Evolutionary conservation across 768 basidiomycete species (phyloP), one percentile per base, ranked within the genome.

Genomic region (Naematelia aurantialba): DNA sequence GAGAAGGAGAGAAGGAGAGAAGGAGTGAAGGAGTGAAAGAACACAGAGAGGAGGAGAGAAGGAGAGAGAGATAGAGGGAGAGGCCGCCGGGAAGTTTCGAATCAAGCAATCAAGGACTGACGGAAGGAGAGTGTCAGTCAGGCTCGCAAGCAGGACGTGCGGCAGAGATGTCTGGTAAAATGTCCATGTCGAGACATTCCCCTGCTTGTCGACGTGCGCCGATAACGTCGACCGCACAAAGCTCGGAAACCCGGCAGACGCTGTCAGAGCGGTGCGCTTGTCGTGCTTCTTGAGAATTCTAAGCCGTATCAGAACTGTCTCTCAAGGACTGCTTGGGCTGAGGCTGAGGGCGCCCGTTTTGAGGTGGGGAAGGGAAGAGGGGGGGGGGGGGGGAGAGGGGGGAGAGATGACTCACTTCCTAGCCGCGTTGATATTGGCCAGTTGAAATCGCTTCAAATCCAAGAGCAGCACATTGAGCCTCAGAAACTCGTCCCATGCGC

Each of bases 371-470:
- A n/a, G n/a, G n/a, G n/a, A n/a, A n/a, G n/a, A n/a, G n/a, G n/a
- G n/a, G n/a, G n/a, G n/a, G n/a, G n/a, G n/a, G n/a, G n/a, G n/a
- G n/a, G n/a, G n/a, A 17, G 45, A 17, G 47, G 5, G 30, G 39
- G 24, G 26, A 22, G 11, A 30, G n/a, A 29, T 24, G 10, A 57
- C 78, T 65, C 52, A 80, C 79, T 96, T 96, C 31, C 91, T 84
- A 1, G 87, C 88, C 1, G 91, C 92, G 75, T 94, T 91, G 5
- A 86, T 82, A 69, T 90, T 94, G 5, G 89, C 91, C 39, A 82
- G 72, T 69, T 91, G 87, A 70, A 91, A 89, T 87, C 88, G 88
- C 74, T 89, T 89, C 47, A 93, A 76, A 72, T 91, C 84, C 47
- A 96, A 76, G 53, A 96, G 84, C 59, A 87, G 84, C 39, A 85